Conservation (phyloP, 805 yeast genomes). For the Kodamaea sagamina region DNA sequence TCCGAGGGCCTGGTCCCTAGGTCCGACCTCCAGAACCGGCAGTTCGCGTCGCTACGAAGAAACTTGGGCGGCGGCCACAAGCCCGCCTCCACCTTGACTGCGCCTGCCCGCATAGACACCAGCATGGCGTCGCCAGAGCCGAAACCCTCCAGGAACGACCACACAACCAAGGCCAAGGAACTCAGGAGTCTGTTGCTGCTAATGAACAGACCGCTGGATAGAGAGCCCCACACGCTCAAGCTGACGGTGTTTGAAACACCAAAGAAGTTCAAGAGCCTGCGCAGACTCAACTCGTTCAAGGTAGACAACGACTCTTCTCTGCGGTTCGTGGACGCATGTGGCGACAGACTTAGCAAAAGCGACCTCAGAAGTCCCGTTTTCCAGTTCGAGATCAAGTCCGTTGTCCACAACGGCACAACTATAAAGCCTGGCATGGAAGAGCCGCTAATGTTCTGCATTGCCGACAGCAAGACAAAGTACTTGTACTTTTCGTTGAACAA, state of each 20-base stretch:
- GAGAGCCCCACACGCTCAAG: no score
- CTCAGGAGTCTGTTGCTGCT: background rate
- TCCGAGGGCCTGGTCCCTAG: background rate
- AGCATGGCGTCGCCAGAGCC: background rate
- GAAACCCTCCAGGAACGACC: no score
- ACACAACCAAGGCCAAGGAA: background rate
- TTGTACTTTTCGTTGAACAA: constrained; percentile 11
- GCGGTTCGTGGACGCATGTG: background rate
- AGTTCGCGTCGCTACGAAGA: background rate
- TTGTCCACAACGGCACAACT: constrained; percentile 2
- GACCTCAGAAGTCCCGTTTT: background rate
- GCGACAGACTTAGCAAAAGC: background rate
- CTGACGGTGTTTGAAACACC: no score
- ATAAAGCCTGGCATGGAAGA: background rate
- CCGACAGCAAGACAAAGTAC: constrained; percentile 5
- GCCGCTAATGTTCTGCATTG: constrained; percentile 2
- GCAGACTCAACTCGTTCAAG: background rate
- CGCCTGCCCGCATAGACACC: background rate
- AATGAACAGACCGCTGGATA: background rate
- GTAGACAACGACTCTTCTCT: background rate
- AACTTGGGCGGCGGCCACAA: background rate
- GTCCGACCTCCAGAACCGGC: background rate
- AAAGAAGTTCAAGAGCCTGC: no score
- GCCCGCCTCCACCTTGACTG: background rate
- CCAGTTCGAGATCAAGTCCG: constrained; percentile 7